Conservation (phyloP, 2,329 filamentous ascomycete species). For the Aureobasidium lini region DNA sequence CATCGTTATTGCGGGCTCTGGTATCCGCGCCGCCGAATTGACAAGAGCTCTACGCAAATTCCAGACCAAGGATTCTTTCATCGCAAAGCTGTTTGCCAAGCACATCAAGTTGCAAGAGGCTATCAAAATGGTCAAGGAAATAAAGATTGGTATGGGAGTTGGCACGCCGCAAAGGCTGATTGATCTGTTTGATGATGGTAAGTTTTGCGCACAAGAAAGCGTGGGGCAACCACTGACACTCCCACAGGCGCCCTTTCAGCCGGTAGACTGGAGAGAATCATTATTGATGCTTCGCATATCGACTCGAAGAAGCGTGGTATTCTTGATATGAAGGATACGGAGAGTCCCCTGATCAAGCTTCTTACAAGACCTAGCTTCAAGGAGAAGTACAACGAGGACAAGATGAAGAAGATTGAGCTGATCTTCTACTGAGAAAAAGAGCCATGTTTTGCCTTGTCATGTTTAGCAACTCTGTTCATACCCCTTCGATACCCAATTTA, state of each 20-base stretch:
- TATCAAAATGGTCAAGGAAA: constrained; percentile 62
- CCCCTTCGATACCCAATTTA: neutral
- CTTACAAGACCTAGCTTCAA: constrained; percentile 64
- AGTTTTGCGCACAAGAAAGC: constrained; percentile 20
- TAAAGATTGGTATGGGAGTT: constrained; percentile 72
- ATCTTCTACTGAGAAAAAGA: constrained; percentile 53
- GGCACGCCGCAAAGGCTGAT: constrained; percentile 79
- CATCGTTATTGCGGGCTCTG: constrained; percentile 77
- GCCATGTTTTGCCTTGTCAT: neutral
- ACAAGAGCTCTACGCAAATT: constrained; percentile 70
- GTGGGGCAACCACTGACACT: constrained; percentile 12
- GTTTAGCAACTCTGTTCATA: neutral
- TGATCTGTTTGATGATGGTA: constrained; percentile 75
- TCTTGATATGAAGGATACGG: constrained; percentile 90
- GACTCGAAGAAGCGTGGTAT: constrained; percentile 92
- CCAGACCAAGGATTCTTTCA: constrained; percentile 66
- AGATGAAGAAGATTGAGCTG: constrained; percentile 47
- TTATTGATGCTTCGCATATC: constrained; percentile 87
- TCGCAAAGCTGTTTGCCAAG: constrained; percentile 94
- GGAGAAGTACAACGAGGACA: constrained; percentile 51
- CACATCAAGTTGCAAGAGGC: constrained; percentile 94
- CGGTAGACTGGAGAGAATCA: constrained; percentile 65
- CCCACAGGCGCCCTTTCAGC: constrained; percentile 59
- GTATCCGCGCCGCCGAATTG: constrained; percentile 77
- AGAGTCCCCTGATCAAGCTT: constrained; percentile 70